Evolutionary conservation across 805 yeast genomes (phyloP).

Genomic region (Lachancea nothofagi): DNA sequence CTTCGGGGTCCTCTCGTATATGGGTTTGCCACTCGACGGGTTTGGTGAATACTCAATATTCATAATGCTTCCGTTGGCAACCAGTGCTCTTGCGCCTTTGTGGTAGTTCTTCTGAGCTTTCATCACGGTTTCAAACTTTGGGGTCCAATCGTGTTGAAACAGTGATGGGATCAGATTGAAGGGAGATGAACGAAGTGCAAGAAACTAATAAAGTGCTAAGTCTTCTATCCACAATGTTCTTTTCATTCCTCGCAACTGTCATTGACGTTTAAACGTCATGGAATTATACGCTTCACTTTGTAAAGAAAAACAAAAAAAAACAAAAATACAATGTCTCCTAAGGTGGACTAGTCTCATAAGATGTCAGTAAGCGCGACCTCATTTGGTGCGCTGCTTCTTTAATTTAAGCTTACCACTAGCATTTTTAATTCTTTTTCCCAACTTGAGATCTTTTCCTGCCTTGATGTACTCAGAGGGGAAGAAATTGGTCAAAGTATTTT

Average conservation of each 20-base stretch:
- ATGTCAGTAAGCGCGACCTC: neutral
- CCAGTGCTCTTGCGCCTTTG: constrained; percentile 4
- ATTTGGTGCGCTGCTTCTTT: constrained; percentile 25
- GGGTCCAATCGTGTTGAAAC: too few relatives aligned
- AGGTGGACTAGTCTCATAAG: neutral
- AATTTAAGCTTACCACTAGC: constrained; percentile 48
- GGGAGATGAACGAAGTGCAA: too few relatives aligned
- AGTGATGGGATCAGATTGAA: too few relatives aligned
- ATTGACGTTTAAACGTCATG: constrained; percentile 12
- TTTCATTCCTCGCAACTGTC: too few relatives aligned
- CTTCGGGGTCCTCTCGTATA: constrained; percentile 7
- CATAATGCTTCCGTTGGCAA: constrained; percentile 6
- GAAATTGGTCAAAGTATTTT: constrained; percentile 59
- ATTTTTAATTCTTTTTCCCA: constrained; percentile 56
- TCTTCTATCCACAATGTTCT: too few relatives aligned
- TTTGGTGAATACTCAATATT: constrained; percentile 6
- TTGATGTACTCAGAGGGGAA: constrained; percentile 55
- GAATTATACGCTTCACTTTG: too few relatives aligned
- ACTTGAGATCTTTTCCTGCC: constrained; percentile 40
- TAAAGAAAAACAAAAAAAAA: neutral
- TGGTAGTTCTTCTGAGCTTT: constrained; percentile 7
- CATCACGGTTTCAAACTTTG: constrained; percentile 4
- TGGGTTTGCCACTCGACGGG: neutral
- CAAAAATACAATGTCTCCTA: neutral
- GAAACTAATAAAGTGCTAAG: too few relatives aligned